Evolutionary conservation across 345 rosid genomes (phyloP), one percentile per base, ranked within the genome.

Genomic region (Melaleuca quinquenervia): DNA sequence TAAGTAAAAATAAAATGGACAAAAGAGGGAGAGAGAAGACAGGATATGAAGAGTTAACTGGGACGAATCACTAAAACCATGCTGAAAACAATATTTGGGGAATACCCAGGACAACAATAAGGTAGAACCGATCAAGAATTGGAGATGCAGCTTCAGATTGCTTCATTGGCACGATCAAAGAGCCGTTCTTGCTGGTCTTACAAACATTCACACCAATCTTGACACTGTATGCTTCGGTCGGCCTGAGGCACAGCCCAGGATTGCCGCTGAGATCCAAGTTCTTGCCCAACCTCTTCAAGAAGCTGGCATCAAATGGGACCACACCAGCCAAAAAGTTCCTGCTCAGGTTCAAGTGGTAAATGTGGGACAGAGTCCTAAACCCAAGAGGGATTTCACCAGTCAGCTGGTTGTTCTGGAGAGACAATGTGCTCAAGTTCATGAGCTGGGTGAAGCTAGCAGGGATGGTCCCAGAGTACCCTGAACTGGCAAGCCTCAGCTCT

Each of bases 261-360:
- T 96, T 96, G 70, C 93, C 96, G 84, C 93, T 91, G 24, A 96
- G 93, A 82, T 96, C 99, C 96, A 96, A 89, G 85, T 95, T 96
- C 91, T 89, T 92, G 74, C 98, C 95, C 11, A 94, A 56, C 84
- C 96, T 88, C 88, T 89, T 92, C 14, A 94, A 36, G 85, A 96
- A 95, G 83, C 90, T 93, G n/a, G 94, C 85, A 86, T 90, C 91
- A 85, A 94, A 95, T 82, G 98, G 98, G 41, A 94, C 98, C 8
- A 92, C 92, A 4, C 99, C 99, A 44, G 86, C 89, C 87, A 95
- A 58, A 50, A 89, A 84, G 86, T 96, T 96, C 89, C 93, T 91
- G 84, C 96, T 94, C 26, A 96, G 91, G 88, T 96, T 94, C 91
- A 96, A 83, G 93, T 95, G 98, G 80, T 92, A 94, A 6, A 96